phyloP scores from a whole-genome alignment of 352 stramenopile species.

The Peronospora farinosa region DNA sequence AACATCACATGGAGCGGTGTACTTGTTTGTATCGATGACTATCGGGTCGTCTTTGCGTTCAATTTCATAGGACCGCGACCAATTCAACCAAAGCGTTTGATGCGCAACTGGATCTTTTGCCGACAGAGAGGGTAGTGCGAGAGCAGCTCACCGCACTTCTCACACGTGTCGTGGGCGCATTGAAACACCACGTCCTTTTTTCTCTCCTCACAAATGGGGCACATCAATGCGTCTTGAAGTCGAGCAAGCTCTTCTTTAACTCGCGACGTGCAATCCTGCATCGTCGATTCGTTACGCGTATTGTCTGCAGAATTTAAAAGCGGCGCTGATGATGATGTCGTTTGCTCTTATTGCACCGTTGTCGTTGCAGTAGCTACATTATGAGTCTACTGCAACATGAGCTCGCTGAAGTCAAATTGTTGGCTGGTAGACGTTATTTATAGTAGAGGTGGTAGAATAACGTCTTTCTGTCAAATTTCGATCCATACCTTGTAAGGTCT shows the following conservation, averaged over 20 bases:
- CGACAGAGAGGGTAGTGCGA: slow-evolving; percentile 67
- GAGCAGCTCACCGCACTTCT: slow-evolving; percentile 43
- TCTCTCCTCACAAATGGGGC: slow-evolving; percentile 68
- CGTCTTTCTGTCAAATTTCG: slow-evolving; percentile 51
- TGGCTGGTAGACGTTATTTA: slow-evolving; percentile 21
- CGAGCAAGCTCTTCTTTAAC: slow-evolving; percentile 53
- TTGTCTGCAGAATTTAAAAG: slow-evolving; percentile 18
- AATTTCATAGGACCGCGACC: neutral
- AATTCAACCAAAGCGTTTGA: slow-evolving; percentile 53
- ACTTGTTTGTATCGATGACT: slow-evolving; percentile 8
- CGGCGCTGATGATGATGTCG: slow-evolving; percentile 24
- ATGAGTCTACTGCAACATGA: slow-evolving; percentile 9
- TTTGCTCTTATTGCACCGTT: slow-evolving; percentile 19
- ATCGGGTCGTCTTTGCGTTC: slow-evolving; percentile 1
- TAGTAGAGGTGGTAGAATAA: slow-evolving; percentile 46
- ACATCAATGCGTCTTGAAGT: slow-evolving; percentile 63
- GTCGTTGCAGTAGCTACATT: slow-evolving; percentile 8
- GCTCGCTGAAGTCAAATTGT: slow-evolving; percentile 31
- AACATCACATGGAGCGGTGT: slow-evolving; percentile 18
- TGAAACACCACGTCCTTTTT: slow-evolving; percentile 80
- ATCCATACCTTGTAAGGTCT: slow-evolving; percentile 40
- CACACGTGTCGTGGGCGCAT: slow-evolving; percentile 78
- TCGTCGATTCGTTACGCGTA: slow-evolving; percentile 4
- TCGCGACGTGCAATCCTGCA: slow-evolving; percentile 36
- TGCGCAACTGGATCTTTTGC: slow-evolving; percentile 65